Conservation (phyloP, 495 filamentous ascomycete genomes). For the Tuber borchii region DNA sequence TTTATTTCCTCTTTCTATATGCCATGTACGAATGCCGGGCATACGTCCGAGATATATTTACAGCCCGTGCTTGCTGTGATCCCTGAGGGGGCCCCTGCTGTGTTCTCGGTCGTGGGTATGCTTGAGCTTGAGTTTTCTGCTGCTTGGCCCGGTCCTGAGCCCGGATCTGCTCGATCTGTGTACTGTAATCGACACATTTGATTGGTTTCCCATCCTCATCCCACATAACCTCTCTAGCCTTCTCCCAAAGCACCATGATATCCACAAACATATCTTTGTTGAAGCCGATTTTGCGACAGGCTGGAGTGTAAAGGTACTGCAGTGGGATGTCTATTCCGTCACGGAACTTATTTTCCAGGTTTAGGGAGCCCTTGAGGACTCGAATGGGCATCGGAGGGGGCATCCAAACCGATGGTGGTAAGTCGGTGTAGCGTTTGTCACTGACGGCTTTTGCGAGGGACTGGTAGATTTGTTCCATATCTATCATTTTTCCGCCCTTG, state of each 20-base stretch:
- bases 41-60: too few relatives aligned
- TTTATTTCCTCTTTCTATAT: not conserved
- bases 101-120: not conserved
- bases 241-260: constrained; percentile 18
- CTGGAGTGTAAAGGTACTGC: constrained; percentile 24
- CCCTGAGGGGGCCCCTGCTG: too few relatives aligned
- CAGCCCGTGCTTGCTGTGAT: too few relatives aligned
- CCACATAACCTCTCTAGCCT: constrained; percentile 21
- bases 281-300: constrained; percentile 20
- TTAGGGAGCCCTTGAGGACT: constrained; percentile 8
- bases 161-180: not conserved
- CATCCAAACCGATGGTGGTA: constrained; percentile 12
- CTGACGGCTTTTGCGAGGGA: constrained; percentile 12
- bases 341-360: constrained; percentile 33
- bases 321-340: constrained; percentile 17
- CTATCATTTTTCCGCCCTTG: constrained; percentile 30
- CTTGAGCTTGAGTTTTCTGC: not conserved
- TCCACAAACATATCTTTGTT: constrained; percentile 22
- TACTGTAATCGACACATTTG: constrained; percentile 4
- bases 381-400: constrained; percentile 18
- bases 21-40: not conserved
- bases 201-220: constrained; percentile 20
- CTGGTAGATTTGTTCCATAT: constrained; percentile 2
- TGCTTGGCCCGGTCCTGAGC: not conserved
- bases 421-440: constrained; percentile 8